Conservation (phyloP, 371 early-diverging fungal species). For the Entomophthora muscae region DNA sequence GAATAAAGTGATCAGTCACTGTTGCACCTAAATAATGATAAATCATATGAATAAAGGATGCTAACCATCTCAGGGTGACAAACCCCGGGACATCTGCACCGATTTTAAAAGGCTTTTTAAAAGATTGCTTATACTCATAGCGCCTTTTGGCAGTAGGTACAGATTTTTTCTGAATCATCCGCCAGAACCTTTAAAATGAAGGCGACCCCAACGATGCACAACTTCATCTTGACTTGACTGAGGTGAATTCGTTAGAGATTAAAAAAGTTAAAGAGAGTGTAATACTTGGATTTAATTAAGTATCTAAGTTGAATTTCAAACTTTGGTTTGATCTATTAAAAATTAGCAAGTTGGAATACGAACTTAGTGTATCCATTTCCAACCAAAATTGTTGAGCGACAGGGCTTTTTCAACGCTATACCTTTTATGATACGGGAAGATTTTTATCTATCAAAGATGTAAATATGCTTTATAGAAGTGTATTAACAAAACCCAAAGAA, state of each 20-base stretch:
- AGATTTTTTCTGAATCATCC: not conserved
- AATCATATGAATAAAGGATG: not conserved
- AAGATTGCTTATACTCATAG: not conserved
- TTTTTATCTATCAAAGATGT: too few species aligned
- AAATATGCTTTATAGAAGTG: too few species aligned
- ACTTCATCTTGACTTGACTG: not conserved
- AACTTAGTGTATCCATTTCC: too few species aligned
- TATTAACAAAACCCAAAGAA: too few species aligned
- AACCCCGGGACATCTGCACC: not conserved
- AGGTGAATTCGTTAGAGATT: not conserved
- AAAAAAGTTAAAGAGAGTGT: not conserved
- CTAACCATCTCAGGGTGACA: not conserved
- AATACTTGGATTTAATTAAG: not conserved
- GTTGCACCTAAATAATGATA: constrained; percentile 25
- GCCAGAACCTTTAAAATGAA: not conserved
- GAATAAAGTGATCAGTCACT: constrained; percentile 34
- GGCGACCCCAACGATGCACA: not conserved
- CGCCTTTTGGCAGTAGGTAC: not conserved
- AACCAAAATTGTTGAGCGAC: too few species aligned
- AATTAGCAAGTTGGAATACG: too few species aligned
- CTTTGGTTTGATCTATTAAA: too few species aligned
- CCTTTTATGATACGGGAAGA: too few species aligned
- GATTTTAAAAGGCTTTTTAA: not conserved
- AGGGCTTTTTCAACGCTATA: too few species aligned
- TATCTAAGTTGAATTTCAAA: too few species aligned